Base-by-base conservation (phyloP, 345 rosid species). In the Aurinia saxatilis region DNA sequence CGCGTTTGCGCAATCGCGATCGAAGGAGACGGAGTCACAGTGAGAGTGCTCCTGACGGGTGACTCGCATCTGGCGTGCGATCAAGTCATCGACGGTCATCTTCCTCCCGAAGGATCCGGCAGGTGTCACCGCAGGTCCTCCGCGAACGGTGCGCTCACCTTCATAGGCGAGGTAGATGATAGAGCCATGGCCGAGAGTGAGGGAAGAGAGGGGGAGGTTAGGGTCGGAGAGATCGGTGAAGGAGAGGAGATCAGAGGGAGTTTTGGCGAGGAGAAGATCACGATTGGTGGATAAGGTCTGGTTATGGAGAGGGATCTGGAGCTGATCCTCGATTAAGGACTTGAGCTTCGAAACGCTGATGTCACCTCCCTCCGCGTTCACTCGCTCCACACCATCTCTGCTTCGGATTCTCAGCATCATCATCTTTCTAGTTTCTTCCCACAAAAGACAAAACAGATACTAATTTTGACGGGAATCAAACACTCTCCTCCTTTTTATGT, bases 21-120 rank as follows among this genome's bases (percentile, higher is more conserved):
- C 97, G 30, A 90, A 84, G 10, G 95, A 90, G 11, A 85, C 91
- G 5, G 91, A 74, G 31, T 84, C 91, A 72, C 95, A 90, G 62
- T 80, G 99, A 6, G 95, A 84, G 21, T 69, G 75, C 63, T 90
- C 97, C 73, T 93, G 97, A 10, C 99, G 83, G 21, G 78, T 36
- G 36, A 93, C 82, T 12, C 95, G 80, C 82, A 88, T 90, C 82
- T 93, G 99, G 19, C 75, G 81, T n/a, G 99, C 96, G 60, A 93
- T 90, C 1, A 93, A 76, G 54, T 93, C 97, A 34, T 87, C 97
- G 67, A 93, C 85, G 5, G 99, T 93, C 99, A 93, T 93, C 85
- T 90, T 93, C 44, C 88, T 82, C 8, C 99, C 97, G 50, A 93
- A 93, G 0, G 99, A 87, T 0, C 97, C 95, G 1, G 97, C 86